Evolutionary conservation across 1,139 yeast genomes (phyloP), one percentile per base, ranked within the genome.

Genomic region (Candida pseudocylindracea): DNA sequence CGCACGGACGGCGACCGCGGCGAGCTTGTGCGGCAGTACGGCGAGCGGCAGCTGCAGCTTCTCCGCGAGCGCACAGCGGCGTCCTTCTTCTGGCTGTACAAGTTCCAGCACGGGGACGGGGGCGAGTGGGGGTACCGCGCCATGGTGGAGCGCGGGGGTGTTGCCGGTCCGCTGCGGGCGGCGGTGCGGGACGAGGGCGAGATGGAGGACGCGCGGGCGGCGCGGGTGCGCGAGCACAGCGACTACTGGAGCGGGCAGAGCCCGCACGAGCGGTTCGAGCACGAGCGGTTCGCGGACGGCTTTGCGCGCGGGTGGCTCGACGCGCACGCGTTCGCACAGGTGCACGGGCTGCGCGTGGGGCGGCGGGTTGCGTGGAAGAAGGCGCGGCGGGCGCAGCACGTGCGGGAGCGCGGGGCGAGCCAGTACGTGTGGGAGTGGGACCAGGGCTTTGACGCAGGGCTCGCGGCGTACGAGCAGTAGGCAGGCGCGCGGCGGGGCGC

Each of bases 361-460:
- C 64, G 94, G 39, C 45, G 60, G 28, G 63, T 61, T 33, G 74
- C 85, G 0, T 76, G 88, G 85, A 69, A 60, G 39, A 44, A 49
- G 20, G 53, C 60, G 8, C 46, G 65, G 34, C 42, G 63, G 30
- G 48, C 46, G 7, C 78, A 79, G 42, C 92, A 81, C 49, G 45
- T 67, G 25, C 42, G 52, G 7, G 53, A 53, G 10, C 61, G 64
- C 36, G 91, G 91, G 3, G 42, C 52, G 3, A 64, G 73, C 42
- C 55, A 57, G 35, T 62, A 55, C 45, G 38, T 69, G 35, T 85
- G 95, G 94, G 93, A 78, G 49, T 85, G 80, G 75, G 79, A 72
- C 28, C 88, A 76, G 41, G 95, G 93, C 0, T 83, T 67, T 46
- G 67, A 67, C 35, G 60, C 65, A 33, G 94, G 81, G 2, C 13